phyloP scores from a whole-genome alignment of 441 rosid genomes.

The Hura crepitans region DNA sequence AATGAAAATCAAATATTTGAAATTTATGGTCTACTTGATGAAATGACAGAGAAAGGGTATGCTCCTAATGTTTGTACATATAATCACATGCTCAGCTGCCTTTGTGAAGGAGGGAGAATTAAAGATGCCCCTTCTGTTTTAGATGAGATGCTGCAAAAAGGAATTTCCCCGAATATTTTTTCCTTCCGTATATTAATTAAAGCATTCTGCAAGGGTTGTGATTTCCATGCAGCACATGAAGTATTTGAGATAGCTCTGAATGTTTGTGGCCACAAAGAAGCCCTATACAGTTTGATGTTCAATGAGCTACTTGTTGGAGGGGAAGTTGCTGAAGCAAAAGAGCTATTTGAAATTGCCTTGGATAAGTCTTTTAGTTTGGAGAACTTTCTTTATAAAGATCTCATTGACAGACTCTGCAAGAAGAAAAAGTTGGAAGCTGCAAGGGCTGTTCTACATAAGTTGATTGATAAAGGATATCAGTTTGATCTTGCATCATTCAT shows the following conservation, averaged over 20 bases:
- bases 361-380: conserved; percentile 59
- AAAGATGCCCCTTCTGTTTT: conserved; percentile 70
- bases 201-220: conserved; percentile 68
- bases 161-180: conserved; percentile 59
- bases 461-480: conserved; percentile 62
- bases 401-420: conserved; percentile 65
- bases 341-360: conserved; percentile 64
- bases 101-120: conserved; percentile 73
- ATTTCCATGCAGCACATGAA: conserved; percentile 62
- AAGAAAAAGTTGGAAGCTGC: conserved; percentile 62
- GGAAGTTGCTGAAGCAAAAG: conserved; percentile 56
- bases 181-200: conserved; percentile 65
- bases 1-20: conserved; percentile 80
- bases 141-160: conserved; percentile 81
- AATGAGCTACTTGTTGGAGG: conserved; percentile 68
- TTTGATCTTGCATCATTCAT: conserved; percentile 84
- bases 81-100: conserved; percentile 65
- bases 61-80: conserved; percentile 76
- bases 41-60: conserved; percentile 84
- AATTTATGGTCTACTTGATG: conserved; percentile 82
- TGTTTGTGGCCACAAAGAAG: conserved; percentile 77
- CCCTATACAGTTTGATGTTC: conserved; percentile 71
- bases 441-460: conserved; percentile 47
- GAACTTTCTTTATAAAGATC: conserved; percentile 59
- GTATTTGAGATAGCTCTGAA: conserved; percentile 70